phyloP scores from a whole-genome alignment of 805 yeast genomes.

The Wickerhamomyces chambardii region DNA sequence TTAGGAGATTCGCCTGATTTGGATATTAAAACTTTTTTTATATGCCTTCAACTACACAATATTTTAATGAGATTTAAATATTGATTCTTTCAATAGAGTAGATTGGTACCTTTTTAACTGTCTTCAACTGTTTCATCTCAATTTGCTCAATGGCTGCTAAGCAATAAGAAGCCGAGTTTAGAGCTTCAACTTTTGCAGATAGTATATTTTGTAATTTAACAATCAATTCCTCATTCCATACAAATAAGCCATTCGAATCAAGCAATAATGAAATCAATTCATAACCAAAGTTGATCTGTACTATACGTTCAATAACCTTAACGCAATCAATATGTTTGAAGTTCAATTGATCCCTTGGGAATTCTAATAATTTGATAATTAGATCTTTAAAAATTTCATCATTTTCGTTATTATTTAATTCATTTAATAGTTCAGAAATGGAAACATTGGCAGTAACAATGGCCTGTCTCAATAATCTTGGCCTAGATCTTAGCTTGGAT shows the following conservation, averaged over 20 bases:
- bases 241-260: constrained; percentile 67
- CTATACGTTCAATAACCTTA: constrained; percentile 34
- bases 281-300: constrained; percentile 42
- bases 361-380: constrained; percentile 52
- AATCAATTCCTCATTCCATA: constrained; percentile 47
- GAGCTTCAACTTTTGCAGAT: constrained; percentile 34
- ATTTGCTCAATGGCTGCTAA: constrained; percentile 17
- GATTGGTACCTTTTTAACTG: constrained; percentile 37
- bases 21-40: too few species aligned
- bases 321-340: constrained; percentile 21
- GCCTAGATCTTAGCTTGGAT: constrained; percentile 37
- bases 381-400: constrained; percentile 63
- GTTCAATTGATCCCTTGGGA: constrained; percentile 33
- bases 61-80: constrained; percentile 2
- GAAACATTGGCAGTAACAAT: constrained; percentile 68
- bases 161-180: constrained; percentile 27
- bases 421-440: constrained; percentile 51
- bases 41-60: too few species aligned
- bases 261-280: constrained; percentile 54
- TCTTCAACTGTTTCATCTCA: constrained; percentile 19
- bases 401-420: constrained; percentile 45
- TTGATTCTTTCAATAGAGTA: constrained; percentile 43
- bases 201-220: constrained; percentile 35
- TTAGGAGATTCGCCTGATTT: too few species aligned
- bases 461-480: constrained; percentile 72